Base-by-base conservation (phyloP, 2,329 filamentous ascomycete genomes). In the Cucurbitaria berberidis region DNA sequence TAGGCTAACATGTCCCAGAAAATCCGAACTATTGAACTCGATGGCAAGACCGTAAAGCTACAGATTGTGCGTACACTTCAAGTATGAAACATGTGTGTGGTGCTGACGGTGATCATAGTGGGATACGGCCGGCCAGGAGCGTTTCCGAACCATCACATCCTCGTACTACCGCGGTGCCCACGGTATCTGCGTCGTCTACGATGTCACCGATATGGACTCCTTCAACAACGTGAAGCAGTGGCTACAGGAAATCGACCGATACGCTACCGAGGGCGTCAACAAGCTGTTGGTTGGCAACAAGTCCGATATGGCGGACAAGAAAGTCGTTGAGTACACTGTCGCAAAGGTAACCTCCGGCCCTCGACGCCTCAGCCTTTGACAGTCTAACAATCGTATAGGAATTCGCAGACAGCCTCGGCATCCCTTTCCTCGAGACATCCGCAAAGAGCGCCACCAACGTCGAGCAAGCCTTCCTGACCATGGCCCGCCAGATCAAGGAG, bases 211-310 rank as follows among this genome's bases (percentile, higher is more conserved):
- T 78, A 97, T 98, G 93, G 95, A 98, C 79, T 96, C 91, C 26
- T 99, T 99, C 91, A 98, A 99, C 88, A 99, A 98, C 83, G 95
- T 99, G 73, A 98, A 99, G 90, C 95, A 99, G 85, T 99, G 95
- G 95, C 87, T 99, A 59, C 95, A 99, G 80, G 95, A 99, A 83
- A 99, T 99, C 71, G 95, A 99, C 83, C 89, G 95, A 78, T 98
- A 99, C 74, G 95, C 95, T 69, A 99, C 95, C 67, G 95, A 99
- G 81, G 95, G 95, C 64, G 95, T 99, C 75, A 99, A 99, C 87
- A 99, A 99, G 86, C 86, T 99, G 65, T 88, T 99, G 59, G 93
- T 99, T 60, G 95, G 95, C 75, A 99, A 99, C 89, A 99, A 99
- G 89, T 96, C 92, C 81, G 95, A 99, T 90, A 98, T 99, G 92